Evolutionary conservation across 306 rosid genomes (phyloP).

Genomic region (Pyrus bretschneideri): DNA sequence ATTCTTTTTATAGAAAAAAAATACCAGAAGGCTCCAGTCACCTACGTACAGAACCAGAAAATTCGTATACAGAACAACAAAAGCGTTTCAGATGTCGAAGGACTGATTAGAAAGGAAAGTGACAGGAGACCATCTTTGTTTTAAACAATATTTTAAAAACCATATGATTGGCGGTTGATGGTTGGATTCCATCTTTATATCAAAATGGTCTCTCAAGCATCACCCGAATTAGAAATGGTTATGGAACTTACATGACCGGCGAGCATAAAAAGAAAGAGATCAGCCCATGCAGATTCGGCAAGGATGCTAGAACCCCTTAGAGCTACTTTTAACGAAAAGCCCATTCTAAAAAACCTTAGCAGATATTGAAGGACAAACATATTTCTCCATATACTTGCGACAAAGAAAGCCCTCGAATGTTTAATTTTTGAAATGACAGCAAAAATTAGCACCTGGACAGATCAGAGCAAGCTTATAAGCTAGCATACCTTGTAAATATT

Average conservation of each 20-base stretch:
- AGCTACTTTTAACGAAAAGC: neutral
- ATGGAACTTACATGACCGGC: slow-evolving; percentile 24
- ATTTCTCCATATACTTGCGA: too few relatives aligned
- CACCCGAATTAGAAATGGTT: neutral
- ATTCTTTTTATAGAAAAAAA: neutral
- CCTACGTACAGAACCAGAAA: neutral
- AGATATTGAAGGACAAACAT: slow-evolving; percentile 8
- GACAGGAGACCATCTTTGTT: too few relatives aligned
- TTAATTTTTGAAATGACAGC: neutral
- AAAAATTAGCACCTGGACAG: slow-evolving; percentile 18
- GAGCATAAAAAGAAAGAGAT: slow-evolving; percentile 17
- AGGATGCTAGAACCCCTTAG: slow-evolving; percentile 5
- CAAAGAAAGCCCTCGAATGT: neutral
- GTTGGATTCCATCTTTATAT: too few relatives aligned
- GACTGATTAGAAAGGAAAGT: too few relatives aligned
- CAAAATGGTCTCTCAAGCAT: too few relatives aligned
- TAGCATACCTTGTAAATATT: neutral
- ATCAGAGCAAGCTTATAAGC: neutral
- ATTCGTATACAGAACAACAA: too few relatives aligned
- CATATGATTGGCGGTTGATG: too few relatives aligned
- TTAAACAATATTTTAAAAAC: too few relatives aligned
- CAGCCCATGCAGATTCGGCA: slow-evolving; percentile 16
- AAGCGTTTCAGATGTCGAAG: too few relatives aligned
- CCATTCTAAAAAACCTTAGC: slow-evolving; percentile 19
- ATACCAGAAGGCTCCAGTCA: slow-evolving; percentile 17